Evolutionary conservation across 257 asterid genomes (phyloP), one percentile per base, ranked within the genome.

Genomic region (Solanum ossicruentum): DNA sequence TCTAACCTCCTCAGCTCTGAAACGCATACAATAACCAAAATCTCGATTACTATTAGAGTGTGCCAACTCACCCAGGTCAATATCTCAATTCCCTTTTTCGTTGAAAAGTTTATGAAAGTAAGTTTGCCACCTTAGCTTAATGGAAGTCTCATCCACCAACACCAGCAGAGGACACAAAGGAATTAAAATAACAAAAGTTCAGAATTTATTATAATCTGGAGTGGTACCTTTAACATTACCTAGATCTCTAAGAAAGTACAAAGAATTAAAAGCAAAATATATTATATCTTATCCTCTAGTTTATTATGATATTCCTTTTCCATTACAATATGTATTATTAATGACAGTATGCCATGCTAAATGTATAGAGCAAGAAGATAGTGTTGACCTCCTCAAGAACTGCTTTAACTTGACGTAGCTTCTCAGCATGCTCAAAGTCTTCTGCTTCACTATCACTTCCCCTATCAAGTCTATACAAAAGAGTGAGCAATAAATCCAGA

Each of bases 391-490:
- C 99, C 92, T 96, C 99, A 86, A 96, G 99, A 88, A 96, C 99
- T 52, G 98, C 99, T 91, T 96, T 96, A 93, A 96, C 99, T 92
- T 93, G 99, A 66, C 98, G 98, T 89, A 96, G 98, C 91, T 96
- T 96, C 89, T 96, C 99, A 84, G 99, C 97, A 88, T 96, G 99
- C 91, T 96, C 99, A 47, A 87, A 84, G 73, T 94, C 98, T 82
- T 96, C 99, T 71, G 98, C 97, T 92, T 96, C 99, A 86, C 98
- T 95, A 84, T 96, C 99, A 92, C 98, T 95, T 89, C 92, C 98
- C 80, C 93, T 95, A 85, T 90, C 98, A 87, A 94, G 92, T 87
- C 99, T 96, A 91, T 39, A 85, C 45, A 80, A 87, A 91, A 39
- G 82, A 87, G 87, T 83, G 87, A 17, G 86, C 56, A 87, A 88